Base-by-base conservation (phyloP, 2,329 filamentous ascomycete genomes). In the Aspergillus luchuensis region DNA sequence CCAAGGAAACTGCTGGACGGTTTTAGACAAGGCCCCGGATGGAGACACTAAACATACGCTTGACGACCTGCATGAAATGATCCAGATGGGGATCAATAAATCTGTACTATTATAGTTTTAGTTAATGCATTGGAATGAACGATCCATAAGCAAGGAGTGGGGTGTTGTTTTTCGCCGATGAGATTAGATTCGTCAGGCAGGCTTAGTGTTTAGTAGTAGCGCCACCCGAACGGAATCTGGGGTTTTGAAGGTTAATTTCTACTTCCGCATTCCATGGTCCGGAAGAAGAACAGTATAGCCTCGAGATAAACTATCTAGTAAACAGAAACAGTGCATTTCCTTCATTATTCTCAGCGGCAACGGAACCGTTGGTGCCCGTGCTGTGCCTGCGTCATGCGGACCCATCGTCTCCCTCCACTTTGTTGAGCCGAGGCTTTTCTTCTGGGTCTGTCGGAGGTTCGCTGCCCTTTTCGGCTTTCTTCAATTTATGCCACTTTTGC, bases 1-100 rank as follows among this genome's bases (percentile, higher is more conserved):
- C 67, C 38, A 70, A 72, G 58, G 68, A 71, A 58, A 59, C 54
- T 25, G 68, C 67, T 50, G 43, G 51, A 30, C n/a, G 57, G 54
- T 53, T 56, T 10, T 56, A 56, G 38, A 55, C 41, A 39, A 17
- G 17, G 23, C 8, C 30, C 15, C 13, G 2, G 45, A 15, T 25
- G 23, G 8, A 30, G 11, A 49, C 13, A 23, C 19, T 15, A 15
- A 13, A 45, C 17, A 19, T 2, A 45, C 19, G 6, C 41, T 45
- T 45, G 41, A 45, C 8, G 41, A 45, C 41, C 41, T 45, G 19
- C 41, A 45, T 45, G 41, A 45, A 23, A 23, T 8, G 6, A 19
- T 13, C 41, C 17, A 21, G 5, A 45, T 15, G 19, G 19, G 41
- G 19, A 45, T 10, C 23, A 19, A 23, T 23, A 45, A 45, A 23